phyloP scores from a whole-genome alignment of 345 rosid genomes.

The Streptanthus diversifolius region DNA sequence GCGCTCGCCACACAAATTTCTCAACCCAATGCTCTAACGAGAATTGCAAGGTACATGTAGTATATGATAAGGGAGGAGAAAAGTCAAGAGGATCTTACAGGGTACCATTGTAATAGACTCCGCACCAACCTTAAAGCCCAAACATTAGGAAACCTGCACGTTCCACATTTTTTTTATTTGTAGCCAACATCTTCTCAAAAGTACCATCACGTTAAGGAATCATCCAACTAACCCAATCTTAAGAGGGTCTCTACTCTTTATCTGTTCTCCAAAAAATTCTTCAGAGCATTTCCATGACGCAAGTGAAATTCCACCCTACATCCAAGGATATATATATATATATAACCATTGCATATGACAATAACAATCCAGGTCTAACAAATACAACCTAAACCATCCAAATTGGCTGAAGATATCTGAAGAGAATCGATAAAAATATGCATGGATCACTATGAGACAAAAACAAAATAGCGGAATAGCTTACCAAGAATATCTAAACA shows the following conservation, averaged over 20 bases:
- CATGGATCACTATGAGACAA: constrained; percentile 10
- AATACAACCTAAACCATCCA: neutral
- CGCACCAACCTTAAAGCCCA: constrained; percentile 89
- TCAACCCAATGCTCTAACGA: neutral
- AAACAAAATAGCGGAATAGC: neutral
- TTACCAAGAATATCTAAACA: neutral
- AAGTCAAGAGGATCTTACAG: constrained; percentile 48
- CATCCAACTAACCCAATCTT: constrained; percentile 59
- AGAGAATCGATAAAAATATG: neutral
- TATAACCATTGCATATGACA: constrained; percentile 5
- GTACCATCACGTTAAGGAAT: neutral
- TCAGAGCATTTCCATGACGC: constrained; percentile 98
- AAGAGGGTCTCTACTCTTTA: constrained; percentile 88
- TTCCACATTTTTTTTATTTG: neutral
- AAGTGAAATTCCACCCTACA: constrained; percentile 66
- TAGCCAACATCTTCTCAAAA: neutral
- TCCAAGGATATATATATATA: neutral
- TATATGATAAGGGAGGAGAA: neutral
- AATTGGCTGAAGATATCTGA: neutral
- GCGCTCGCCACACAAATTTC: neutral
- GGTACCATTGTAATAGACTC: constrained; percentile 73
- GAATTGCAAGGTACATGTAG: neutral
- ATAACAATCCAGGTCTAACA: neutral
- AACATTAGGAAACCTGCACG: constrained; percentile 69
- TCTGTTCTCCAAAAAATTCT: constrained; percentile 68